Base-by-base conservation (phyloP, 2,329 filamentous ascomycete species). In the Fusarium miscanthi region DNA sequence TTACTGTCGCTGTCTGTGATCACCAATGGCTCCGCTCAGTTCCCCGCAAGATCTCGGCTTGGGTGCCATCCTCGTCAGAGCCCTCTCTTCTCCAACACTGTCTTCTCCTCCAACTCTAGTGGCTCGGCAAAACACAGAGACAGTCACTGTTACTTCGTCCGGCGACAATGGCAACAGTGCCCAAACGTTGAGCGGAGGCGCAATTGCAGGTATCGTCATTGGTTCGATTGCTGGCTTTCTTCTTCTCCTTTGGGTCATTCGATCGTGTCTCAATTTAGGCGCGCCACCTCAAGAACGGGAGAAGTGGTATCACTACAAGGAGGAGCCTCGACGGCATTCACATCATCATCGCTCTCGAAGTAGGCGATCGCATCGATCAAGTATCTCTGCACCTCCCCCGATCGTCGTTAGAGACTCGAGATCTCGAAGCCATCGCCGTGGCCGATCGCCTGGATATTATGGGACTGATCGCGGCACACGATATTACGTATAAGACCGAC, bases 161-260 rank as follows among this genome's bases (percentile, higher is more conserved):
- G 66, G 68, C 46, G 74, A 69, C 49, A 65, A 69, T 42, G 67
- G 73, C 19, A 65, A 70, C 11, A 57, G 69, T 4, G 46, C 27
- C 9, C 13, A 27, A 37, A 74, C 74, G 1, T 80, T 87, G 17
- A 82, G 79, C 45, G 85, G 84, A 53, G 86, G 86, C 49, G 85
- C 84, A 51, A 87, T 88, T 27, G 66, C 66, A 0, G 66, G 66
- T 0, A 69, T 69, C 1, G 65, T 69, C n/a, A 69, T 69, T 13
- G 66, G 66, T n/a, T 69, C 66, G 6, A 63, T 69, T 14, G 51
- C 30, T n/a, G 66, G 66, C 5, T 42, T 52, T 43, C 77, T 87
- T 17, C 78, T 87, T 1, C 64, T 87, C 7, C 66, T 84, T 40
- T 87, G 86, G 86, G 77, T 87, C 67, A 59, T 87, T 70, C 81